These are phyloP conservation scores for Colletotrichum sp. DNA, from an alignment of 2,329 filamentous ascomycete species.

Conservation along the genomic window DNA sequence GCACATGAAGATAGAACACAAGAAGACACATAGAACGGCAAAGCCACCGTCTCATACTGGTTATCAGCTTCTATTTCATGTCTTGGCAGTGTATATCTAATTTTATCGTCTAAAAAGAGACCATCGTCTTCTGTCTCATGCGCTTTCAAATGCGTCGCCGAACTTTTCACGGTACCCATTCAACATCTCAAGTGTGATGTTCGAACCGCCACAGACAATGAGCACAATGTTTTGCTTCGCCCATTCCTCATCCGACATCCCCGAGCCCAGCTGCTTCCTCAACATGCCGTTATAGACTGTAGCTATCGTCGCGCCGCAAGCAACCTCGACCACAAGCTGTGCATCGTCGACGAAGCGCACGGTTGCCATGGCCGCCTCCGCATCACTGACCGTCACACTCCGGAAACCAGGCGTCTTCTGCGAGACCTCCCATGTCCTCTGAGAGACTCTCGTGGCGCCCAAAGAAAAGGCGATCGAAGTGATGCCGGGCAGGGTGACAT, in stretches of 20 bases:
- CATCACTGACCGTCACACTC: conserved; percentile 71
- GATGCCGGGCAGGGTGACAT: conserved; percentile 72
- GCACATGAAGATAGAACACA: neutral
- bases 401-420: conserved; percentile 38
- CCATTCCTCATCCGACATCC: conserved; percentile 60
- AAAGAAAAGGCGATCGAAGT: conserved; percentile 78
- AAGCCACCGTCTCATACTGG: neutral
- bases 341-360: conserved; percentile 83
- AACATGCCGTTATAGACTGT: conserved; percentile 68
- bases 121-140: neutral
- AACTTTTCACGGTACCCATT: conserved; percentile 60
- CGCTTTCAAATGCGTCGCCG: conserved; percentile 1
- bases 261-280: conserved; percentile 61
- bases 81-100: neutral
- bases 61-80: neutral
- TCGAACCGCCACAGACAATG: conserved; percentile 81
- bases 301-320: conserved; percentile 83
- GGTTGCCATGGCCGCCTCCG: conserved; percentile 79
- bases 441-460: conserved; percentile 74
- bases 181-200: conserved; percentile 67
- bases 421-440: conserved; percentile 70
- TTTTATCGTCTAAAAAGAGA: neutral
- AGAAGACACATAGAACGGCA: neutral
- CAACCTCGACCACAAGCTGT: conserved; percentile 78
- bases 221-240: conserved; percentile 77